These are phyloP conservation scores for Fusarium sp. DNA, from an alignment of 2,329 filamentous ascomycete species.

Conservation along the genomic window DNA sequence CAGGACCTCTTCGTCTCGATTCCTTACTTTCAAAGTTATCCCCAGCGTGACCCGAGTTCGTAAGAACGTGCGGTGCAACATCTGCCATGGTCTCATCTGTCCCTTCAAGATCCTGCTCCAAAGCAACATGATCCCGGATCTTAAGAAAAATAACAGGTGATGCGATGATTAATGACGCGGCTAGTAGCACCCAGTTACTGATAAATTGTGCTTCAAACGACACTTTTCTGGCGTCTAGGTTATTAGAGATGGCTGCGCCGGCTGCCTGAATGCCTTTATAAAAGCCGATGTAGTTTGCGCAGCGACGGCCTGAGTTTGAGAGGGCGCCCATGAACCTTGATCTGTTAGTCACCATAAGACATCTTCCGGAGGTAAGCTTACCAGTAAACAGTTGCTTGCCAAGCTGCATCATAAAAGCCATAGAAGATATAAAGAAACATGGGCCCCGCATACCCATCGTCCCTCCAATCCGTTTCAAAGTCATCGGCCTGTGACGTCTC, in stretches of 20 bases:
- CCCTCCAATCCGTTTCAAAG: constrained; percentile 69
- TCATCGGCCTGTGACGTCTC: neutral
- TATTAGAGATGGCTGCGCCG: constrained; percentile 68
- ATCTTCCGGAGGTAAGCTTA: constrained; percentile 52
- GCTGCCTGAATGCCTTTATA: constrained; percentile 86
- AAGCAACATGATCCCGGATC: constrained; percentile 78
- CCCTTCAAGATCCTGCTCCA: constrained; percentile 86
- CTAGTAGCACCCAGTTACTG: constrained; percentile 78
- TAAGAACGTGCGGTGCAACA: constrained; percentile 54
- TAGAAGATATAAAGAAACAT: constrained; percentile 94
- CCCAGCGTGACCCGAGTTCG: neutral
- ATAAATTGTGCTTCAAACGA: constrained; percentile 79
- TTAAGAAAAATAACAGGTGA: constrained; percentile 81
- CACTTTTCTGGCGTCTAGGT: constrained; percentile 50
- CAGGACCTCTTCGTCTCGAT: neutral
- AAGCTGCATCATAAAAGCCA: constrained; percentile 87
- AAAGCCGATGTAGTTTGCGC: constrained; percentile 92
- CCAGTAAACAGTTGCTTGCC: constrained; percentile 95
- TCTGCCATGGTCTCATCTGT: constrained; percentile 85
- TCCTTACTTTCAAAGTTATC: constrained; percentile 3
- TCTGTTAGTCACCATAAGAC: neutral
- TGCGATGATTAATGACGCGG: constrained; percentile 78
- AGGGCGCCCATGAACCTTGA: constrained; percentile 89
- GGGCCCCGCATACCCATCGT: constrained; percentile 74
- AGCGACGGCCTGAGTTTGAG: constrained; percentile 90